Conservation (phyloP, 305 asterid genomes). For the Rubia occidens region DNA sequence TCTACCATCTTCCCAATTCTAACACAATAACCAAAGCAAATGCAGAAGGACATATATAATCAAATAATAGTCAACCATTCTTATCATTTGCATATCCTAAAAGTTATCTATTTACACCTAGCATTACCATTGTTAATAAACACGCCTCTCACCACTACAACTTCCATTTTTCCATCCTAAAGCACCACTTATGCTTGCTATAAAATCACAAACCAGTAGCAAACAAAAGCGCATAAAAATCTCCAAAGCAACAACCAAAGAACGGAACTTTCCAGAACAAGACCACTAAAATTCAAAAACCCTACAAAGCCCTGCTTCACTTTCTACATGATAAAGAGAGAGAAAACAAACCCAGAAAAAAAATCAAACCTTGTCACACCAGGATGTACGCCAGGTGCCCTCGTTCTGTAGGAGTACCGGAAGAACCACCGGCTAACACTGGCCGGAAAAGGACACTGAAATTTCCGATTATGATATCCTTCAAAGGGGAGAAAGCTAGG, state of each 20-base stretch:
- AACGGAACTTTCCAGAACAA: neutral
- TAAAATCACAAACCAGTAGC: conserved; percentile 1
- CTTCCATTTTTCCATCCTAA: neutral
- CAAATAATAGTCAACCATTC: neutral
- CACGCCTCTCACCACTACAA: neutral
- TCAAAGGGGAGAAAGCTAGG: neutral
- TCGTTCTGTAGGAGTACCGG: neutral
- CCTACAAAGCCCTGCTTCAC: neutral
- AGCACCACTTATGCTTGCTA: neutral
- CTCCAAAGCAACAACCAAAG: neutral
- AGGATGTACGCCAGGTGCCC: neutral
- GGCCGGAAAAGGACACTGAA: conserved; percentile 4
- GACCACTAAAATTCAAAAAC: neutral
- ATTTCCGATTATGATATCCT: neutral
- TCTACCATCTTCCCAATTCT: neutral
- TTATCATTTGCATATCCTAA: neutral
- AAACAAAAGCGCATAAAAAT: neutral
- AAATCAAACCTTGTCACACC: neutral
- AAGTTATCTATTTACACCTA: neutral
- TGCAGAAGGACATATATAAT: neutral
- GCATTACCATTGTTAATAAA: neutral
- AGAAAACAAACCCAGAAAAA: neutral
- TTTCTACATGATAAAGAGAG: neutral
- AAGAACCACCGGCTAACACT: neutral
- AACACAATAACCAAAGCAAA: conserved; percentile 2